Base-by-base conservation (phyloP, 352 stramenopile genomes). In the Globisporangium nodosum region DNA sequence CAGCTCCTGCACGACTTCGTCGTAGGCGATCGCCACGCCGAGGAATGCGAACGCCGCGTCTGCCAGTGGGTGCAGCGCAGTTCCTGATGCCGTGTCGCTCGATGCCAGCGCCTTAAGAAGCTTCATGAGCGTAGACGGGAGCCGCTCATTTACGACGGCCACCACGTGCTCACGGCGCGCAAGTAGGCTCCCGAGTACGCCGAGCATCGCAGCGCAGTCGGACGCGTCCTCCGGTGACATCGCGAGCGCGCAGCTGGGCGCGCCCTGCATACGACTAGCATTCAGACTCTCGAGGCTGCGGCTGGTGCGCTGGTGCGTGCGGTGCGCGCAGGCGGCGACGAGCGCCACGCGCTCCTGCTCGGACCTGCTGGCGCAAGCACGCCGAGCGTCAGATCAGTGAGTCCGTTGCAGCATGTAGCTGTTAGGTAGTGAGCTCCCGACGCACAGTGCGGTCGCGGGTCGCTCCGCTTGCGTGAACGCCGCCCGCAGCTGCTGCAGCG, bases 71-170 rank as follows among this genome's bases (percentile, higher is more conserved):
- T 40, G 35, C 33, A 39, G 33, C 33, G 33, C 33, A 11, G 33
- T 9, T 2, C 33, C 8, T 3, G 8, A 8, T 9, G 33, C 33
- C 53, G 52, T 24, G 3, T 61, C 30, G 35, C 6, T 49, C 33
- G 21, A 35, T 12, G 58, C 45, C 40, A 70, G 54, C 0, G 77
- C 75, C 55, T 86, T 82, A 21, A 80, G 54, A 18, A 80, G 52
- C 52, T 85, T 83, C 2, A 86, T 72, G 4, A 88, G 58, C 21
- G 66, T 86, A 4, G 74, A 85, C 7, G 75, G 76, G 0, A 86
- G 66, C 27, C 74, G 69, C 50, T 85, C 78, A 24, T 72, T 73
- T 12, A 77, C 73, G 8, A 86, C 46, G 4, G 83, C 20, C 52
- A 66, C 52, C 60, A 63, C 61, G 68, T 78, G 58, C 8, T 49